Evolutionary conservation across 177 flowering plant species (phyloP), one percentile per base, ranked within the genome.

Genomic region (Vitis hybrid): DNA sequence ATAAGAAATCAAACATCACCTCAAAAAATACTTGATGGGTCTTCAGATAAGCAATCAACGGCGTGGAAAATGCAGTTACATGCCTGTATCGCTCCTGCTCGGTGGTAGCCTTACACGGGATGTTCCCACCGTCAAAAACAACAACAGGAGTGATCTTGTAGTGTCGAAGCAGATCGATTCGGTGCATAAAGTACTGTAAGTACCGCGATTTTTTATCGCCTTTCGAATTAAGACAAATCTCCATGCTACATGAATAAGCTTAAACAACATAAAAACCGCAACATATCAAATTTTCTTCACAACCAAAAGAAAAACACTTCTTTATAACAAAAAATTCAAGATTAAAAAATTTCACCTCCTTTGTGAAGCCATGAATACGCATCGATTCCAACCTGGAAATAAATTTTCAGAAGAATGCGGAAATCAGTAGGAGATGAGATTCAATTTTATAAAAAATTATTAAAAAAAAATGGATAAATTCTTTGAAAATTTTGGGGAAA

Each of bases 191-290:
- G 72, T 89, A 93, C 19, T 83, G 82, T 49, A 93, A 33, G 74
- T 83, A 93, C n/a, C 77, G 78, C 12, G 68, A 60, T 62, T 89
- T 88, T 77, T 72, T 84, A 1, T 84, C 81, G 1, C 89, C 70
- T 26, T 80, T 74, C 48, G 81, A 70, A 72, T 91, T 71, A 13
- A 88, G 62, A 69, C 87, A 84, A 1, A 91, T 78, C 85, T 93
- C 97, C 94, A 93, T 86, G 75, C 94, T 89, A 75, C 98, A 91
- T 55, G 98, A 91, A 84, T 93, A 91, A 65, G 97, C 94, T 93
- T 6, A n/a, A 39, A 50, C 14, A 14, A 66, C 51, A 0, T 16
- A 4, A 20, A 33, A 65, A 70, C 26, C 33, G 31, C 4, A 49
- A 65, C 16, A 2, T 3, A 1, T 11, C 7, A 51, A 51, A 19